Evolutionary conservation across 345 rosid genomes (phyloP), one percentile per base, ranked within the genome.

Genomic region (Geranium rotundifolium): DNA sequence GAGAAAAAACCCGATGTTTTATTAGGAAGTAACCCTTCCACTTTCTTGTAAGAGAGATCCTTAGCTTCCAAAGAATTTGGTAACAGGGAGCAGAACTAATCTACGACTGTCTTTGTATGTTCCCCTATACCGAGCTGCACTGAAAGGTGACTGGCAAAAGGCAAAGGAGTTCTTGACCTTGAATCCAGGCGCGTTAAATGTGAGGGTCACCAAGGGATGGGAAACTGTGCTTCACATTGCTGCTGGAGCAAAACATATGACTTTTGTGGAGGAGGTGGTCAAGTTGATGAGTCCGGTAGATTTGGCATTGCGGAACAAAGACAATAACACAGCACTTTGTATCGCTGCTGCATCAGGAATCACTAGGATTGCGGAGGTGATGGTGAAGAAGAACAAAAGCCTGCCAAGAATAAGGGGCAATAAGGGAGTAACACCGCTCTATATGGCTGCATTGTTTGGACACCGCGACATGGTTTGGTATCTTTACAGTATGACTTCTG

Each of bases 61-160:
- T 56, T 56, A 27, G 27, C 59, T 7, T 27, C 19, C 59, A 17
- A 7, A 56, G 14, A 27, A 19, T 56, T 18, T 27, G 13, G 27
- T 18, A 14, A 46, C 59, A 61, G 62, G 62, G 39, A 39, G 30
- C n/a, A 63, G 6, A 0, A 20, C 17, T 0, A 6, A 65, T 57
- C 49, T 7, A 19, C 14, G 17, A 4, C 27, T 57, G 30, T 37
- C 71, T 54, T 31, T 62, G 29, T 67, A 69, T 63, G 72, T 69
- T 12, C 77, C 81, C 17, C 64, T 79, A 46, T 72, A 67, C 60
- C 82, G 68, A 7, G 72, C 84, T 17, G 72, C 80, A 17, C 60
- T 71, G 20, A 75, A 73, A 69, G 82, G 81, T 67, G 70, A 81
- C 7, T 77, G 82, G 84, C 63, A 54, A 67, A 69, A 30, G 29